Evolutionary conservation across 163 green algal genomes (phyloP), one percentile per base, ranked within the genome.

Genomic region (Chlorella variabilis): DNA sequence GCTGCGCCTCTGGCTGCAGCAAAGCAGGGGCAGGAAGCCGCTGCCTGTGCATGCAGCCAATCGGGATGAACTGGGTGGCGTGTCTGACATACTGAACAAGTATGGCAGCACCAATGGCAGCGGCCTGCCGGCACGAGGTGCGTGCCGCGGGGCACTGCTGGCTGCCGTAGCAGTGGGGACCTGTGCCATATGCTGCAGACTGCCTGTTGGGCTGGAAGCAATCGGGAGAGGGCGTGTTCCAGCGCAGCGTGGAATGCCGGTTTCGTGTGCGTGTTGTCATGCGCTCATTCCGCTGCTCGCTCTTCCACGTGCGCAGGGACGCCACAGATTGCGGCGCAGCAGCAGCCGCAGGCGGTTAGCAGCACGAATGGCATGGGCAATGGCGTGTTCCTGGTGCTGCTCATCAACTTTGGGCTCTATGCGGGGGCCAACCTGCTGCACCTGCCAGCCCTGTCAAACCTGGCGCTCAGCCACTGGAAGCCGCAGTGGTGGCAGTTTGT

Each of bases 401-500:
- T 95, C 20, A 38, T 94, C 3, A 96, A 95, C 77, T 79, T 92
- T 49, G 80, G 85, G 0, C 31, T 95, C 2, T 97, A 93, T 70
- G 58, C 89, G 0, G 45, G 78, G 0, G 87, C 92, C 82, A 83
- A 93, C 29, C 36, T 94, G 18, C 66, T 94, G 18, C 86, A 92
- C 31, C 65, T 91, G n/a, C 80, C 85, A 7, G 82, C 73, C 2
- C 49, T 92, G 65, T 69, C 77, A 6, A 21, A 51, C 11, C 79
- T 91, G 20, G 62, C 80, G 25, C 80, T 90, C n/a, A 75, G 71
- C 38, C 80, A 90, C 77, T 67, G 38, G 20, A 25, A 20, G 15
- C 88, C 89, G 2, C 84, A 89, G 23, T 96, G 90, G 91, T 98
- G 85, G 80, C 95, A 81, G 75, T 86, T 95, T 71, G 29, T 92